Percentiles rank a stretch among this genome's conserved stretches.
phyloP scores from a whole-genome alignment of 208 protist genomes.

The Trypanosoma scelopori region DNA sequence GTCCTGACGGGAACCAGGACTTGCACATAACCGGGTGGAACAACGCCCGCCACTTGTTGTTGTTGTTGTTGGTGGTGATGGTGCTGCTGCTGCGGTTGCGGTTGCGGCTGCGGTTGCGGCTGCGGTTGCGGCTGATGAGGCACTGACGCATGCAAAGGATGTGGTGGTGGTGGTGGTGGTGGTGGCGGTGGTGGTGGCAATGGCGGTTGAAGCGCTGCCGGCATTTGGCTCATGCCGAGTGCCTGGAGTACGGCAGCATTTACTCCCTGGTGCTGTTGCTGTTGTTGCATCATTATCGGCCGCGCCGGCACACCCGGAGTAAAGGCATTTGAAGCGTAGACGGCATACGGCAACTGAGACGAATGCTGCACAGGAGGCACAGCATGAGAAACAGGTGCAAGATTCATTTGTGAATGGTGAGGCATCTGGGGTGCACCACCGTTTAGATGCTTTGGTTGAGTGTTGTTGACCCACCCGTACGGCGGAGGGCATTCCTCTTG shows the following conservation, averaged over 20 bases:
- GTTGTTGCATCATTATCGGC: conserved; percentile 13
- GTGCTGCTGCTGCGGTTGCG: conserved; percentile 6
- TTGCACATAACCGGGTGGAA: conserved; percentile 20
- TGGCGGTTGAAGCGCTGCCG: neutral
- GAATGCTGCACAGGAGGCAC: neutral
- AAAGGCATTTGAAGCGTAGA: neutral
- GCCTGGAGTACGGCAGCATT: too few relatives aligned
- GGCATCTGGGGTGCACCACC: neutral
- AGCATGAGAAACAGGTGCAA: neutral
- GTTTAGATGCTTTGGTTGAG: neutral
- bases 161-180: neutral
- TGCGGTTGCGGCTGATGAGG: conserved; percentile 5
- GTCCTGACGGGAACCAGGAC: conserved; percentile 15
- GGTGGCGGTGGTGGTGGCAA: conserved; percentile 4
- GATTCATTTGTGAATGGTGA: neutral
- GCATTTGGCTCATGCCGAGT: too few relatives aligned
- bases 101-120: conserved; percentile 2
- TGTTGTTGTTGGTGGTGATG: conserved; percentile 11
- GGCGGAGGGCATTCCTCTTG: conserved; percentile 18
- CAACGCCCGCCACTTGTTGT: conserved; percentile 14
- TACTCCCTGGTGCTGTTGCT: neutral
- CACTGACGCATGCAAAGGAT: neutral
- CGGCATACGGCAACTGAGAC: conserved; percentile 2
- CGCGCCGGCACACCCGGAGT: conserved; percentile 1
- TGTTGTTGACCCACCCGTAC: conserved; percentile 4